Evolutionary conservation across 2,329 filamentous ascomycete species (phyloP), one percentile per base, ranked within the genome.

Genomic region (Daldinia eschscholtzii): DNA sequence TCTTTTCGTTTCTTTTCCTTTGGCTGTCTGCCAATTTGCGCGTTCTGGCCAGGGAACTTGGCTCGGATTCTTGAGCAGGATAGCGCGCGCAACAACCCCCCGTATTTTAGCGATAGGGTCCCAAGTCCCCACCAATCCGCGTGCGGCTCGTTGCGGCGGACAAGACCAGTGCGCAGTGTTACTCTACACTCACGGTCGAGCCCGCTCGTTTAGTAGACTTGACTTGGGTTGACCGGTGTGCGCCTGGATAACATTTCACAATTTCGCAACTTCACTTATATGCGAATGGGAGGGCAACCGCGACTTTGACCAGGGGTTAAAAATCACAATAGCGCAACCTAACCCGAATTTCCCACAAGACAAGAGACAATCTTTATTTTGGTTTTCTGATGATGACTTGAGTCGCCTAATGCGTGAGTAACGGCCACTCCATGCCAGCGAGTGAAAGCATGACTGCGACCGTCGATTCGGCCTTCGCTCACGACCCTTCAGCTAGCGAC

Each of bases 401-500:
- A 75, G 71, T 67, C 68, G 61, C 74, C 72, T 69, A 74, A 76
- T 78, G 75, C 73, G 76, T 77, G 76, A 78, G 74, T 77, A 77
- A 75, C 65, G 76, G 74, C 72, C 69, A 72, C 64, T 73, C 67
- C 65, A 75, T 73, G 73, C 68, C 68, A 76, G 57, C 64, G 62
- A 70, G 72, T 65, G 75, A 73, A 77, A 76, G 68, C 70, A 79
- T 79, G 78, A 76, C 73, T 76, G 73, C 77, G 70, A 77, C 76
- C 71, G 70, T 72, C 72, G 75, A 71, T 73, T 71, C 73, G 60
- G 52, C 72, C 68, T 46, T 73, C 70, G 74, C 74, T 76, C 76
- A 78, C 72, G 74, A 77, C 74, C 71, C 73, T 73, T 71, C 72
- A 74, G 73, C 75, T 73, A 76, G 70, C 77, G 79, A 81, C 67